Conservation (phyloP, 345 rosid species). For the Murraya koenigii region DNA sequence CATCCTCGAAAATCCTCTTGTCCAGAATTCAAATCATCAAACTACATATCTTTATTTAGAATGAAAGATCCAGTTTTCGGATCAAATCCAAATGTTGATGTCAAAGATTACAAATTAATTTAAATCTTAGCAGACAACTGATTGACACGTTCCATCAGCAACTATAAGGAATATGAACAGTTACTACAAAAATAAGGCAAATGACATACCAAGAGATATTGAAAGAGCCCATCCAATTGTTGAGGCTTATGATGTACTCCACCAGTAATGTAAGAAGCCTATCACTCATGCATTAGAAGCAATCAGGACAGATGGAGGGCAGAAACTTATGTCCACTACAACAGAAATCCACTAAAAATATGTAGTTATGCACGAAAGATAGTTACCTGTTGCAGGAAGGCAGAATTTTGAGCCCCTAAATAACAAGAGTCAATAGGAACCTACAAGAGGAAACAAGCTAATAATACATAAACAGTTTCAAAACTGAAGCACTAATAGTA, state of each 20-base stretch:
- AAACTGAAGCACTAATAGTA: background rate
- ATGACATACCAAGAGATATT: conserved; percentile 63
- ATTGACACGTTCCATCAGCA: background rate
- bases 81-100: background rate
- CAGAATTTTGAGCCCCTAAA: conserved; percentile 78
- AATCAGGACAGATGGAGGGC: conserved; percentile 14
- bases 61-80: background rate
- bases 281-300: conserved; percentile 18
- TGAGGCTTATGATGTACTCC: conserved; percentile 92
- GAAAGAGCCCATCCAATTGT: conserved; percentile 85
- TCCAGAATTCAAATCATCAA: background rate
- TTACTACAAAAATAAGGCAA: background rate
- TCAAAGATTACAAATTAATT: background rate
- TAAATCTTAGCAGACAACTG: background rate
- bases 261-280: conserved; percentile 94
- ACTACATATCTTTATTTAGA: background rate
- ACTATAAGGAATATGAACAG: background rate
- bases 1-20: background rate
- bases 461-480: background rate
- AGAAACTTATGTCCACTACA: conserved; percentile 4
- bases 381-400: conserved; percentile 89
- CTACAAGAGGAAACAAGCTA: conserved; percentile 35
- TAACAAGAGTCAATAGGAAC: conserved; percentile 93
- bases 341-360: background rate
- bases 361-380: conserved; percentile 1